Conservation (phyloP, 441 rosid species). For the Croton laevigatus region DNA sequence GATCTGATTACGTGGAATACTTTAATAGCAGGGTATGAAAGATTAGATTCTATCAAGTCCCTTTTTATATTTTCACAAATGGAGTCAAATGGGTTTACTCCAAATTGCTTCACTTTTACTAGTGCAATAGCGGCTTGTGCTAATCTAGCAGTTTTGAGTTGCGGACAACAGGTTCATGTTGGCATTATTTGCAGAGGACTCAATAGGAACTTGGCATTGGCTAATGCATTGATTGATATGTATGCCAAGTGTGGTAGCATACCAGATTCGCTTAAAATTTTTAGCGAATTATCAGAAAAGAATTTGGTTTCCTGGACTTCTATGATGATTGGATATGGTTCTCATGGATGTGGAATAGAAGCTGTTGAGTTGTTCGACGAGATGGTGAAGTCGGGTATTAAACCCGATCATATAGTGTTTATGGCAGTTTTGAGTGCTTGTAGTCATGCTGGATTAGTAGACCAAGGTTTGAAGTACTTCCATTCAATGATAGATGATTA, state of each 20-base stretch:
- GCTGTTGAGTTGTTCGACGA: conserved; percentile 68
- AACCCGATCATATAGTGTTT: conserved; percentile 74
- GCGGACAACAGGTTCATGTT: conserved; percentile 87
- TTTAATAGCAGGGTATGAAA: conserved; percentile 70
- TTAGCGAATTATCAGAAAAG: conserved; percentile 43
- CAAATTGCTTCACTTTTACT: conserved; percentile 77
- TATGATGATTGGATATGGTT: conserved; percentile 92
- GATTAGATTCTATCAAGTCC: conserved; percentile 53
- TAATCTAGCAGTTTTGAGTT: conserved; percentile 58
- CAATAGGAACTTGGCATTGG: conserved; percentile 47
- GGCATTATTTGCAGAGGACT: conserved; percentile 59
- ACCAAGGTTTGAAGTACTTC: conserved; percentile 72
- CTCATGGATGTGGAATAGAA: conserved; percentile 75
- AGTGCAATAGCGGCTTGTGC: conserved; percentile 77
- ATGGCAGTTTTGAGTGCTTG: conserved; percentile 86
- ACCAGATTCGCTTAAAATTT: conserved; percentile 51
- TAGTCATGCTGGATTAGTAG: conserved; percentile 85
- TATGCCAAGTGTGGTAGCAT: conserved; percentile 88
- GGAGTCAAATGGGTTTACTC: conserved; percentile 61
- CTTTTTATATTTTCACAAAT: conserved; percentile 59
- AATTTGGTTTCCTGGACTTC: conserved; percentile 90
- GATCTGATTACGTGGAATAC: conserved; percentile 89
- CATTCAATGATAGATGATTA: conserved; percentile 51
- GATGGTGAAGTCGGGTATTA: conserved; percentile 66
- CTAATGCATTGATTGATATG: conserved; percentile 87